These are phyloP conservation scores for Hymenochaete sp. DNA, from an alignment of 1,284 basidiomycete species.

Conservation along the genomic window DNA sequence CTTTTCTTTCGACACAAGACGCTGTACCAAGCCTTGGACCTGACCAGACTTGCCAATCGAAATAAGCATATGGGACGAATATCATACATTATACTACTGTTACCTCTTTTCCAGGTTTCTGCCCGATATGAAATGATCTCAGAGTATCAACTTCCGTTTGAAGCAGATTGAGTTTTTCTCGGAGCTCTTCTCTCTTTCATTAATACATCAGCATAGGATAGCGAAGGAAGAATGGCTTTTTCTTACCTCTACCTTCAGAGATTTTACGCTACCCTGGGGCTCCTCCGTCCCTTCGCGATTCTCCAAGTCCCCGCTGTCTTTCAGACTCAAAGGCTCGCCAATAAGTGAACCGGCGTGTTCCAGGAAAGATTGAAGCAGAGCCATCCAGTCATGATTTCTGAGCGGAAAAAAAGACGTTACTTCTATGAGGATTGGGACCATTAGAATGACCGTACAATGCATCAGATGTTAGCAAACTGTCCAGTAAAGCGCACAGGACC, in stretches of 20 bases:
- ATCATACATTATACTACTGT: too few relatives aligned
- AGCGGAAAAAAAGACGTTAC: too few relatives aligned
- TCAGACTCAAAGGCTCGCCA: conserved; percentile 54
- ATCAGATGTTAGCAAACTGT: conserved; percentile 43
- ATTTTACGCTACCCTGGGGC: conserved; percentile 49
- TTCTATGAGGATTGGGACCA: too few relatives aligned
- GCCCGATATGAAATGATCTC: conserved; percentile 32
- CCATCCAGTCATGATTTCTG: too few relatives aligned
- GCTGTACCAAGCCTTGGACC: conserved; percentile 74
- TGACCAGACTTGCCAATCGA: conserved; percentile 23
- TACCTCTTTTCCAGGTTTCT: conserved; percentile 35
- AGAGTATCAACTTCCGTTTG: conserved; percentile 60
- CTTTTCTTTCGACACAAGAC: conserved; percentile 78
- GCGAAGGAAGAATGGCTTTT: not conserved
- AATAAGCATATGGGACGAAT: not conserved
- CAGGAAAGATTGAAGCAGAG: too few relatives aligned
- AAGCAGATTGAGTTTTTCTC: conserved; percentile 47
- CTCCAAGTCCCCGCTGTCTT: conserved; percentile 35
- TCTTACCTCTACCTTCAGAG: conserved; percentile 56
- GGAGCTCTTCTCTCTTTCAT: conserved; percentile 44
- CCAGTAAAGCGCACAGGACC: conserved; percentile 61
- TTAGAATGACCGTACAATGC: conserved; percentile 54
- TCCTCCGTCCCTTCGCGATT: conserved; percentile 52
- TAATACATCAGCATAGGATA: not conserved
- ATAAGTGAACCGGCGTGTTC: too few relatives aligned